Conservation (phyloP, 2,329 filamentous ascomycete species). For the Annulohypoxylon truncatum region DNA sequence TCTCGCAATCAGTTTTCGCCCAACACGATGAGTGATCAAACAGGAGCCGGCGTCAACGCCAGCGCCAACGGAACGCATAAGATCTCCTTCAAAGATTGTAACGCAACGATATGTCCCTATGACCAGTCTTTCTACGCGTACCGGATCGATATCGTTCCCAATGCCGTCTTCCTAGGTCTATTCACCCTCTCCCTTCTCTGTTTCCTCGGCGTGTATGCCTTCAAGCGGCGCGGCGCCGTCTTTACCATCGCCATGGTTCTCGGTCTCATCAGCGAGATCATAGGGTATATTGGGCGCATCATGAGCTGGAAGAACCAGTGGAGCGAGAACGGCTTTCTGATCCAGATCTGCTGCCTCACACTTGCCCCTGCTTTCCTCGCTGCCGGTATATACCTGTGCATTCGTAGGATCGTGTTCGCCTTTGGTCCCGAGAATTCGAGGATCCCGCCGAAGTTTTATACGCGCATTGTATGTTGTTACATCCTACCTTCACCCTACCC, state of each 20-base stretch:
- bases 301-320: conserved; percentile 66
- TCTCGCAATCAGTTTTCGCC: neutral
- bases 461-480: conserved; percentile 55
- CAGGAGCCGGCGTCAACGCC: neutral
- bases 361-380: conserved; percentile 74
- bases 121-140: conserved; percentile 61
- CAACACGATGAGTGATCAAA: conserved; percentile 26
- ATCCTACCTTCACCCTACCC: neutral
- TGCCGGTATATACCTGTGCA: conserved; percentile 72
- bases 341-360: conserved; percentile 72
- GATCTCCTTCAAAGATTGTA: conserved; percentile 38
- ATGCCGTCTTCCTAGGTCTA: conserved; percentile 62
- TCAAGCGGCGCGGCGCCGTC: conserved; percentile 60
- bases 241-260: conserved; percentile 66
- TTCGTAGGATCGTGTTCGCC: conserved; percentile 61
- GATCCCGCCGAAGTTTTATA: conserved; percentile 60
- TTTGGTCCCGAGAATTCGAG: conserved; percentile 63
- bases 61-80: neutral
- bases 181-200: conserved; percentile 60
- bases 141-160: conserved; percentile 64
- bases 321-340: conserved; percentile 59
- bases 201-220: conserved; percentile 55
- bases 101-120: conserved; percentile 36
- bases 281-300: conserved; percentile 70
- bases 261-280: conserved; percentile 65